Conservation (phyloP, 805 yeast species). For the Cyberlindnera veronae region DNA sequence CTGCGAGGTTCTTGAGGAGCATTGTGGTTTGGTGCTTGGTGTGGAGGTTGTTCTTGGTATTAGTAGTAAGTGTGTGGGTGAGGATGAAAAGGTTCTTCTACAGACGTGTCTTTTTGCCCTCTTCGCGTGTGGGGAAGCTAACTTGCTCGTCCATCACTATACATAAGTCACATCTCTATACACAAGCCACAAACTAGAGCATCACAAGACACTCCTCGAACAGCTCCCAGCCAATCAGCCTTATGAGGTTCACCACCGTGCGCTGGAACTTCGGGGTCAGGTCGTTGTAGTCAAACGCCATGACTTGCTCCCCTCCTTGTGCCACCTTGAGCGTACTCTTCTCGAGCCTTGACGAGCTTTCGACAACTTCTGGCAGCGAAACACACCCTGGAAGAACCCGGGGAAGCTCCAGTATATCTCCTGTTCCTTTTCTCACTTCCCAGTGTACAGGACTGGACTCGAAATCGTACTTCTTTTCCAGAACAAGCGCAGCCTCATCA, state of each 20-base stretch:
- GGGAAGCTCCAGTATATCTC: constrained; percentile 9
- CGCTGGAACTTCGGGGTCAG: constrained; percentile 6
- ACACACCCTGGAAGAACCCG: constrained; percentile 6
- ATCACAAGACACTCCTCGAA: constrained; percentile 5
- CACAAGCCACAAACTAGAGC: too few species aligned
- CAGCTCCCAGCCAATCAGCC: constrained; percentile 13
- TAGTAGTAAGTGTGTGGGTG: too few species aligned
- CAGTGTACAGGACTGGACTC: constrained; percentile 1
- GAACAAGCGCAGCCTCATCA: not conserved
- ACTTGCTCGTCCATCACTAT: too few species aligned
- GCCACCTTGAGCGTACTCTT: not conserved
- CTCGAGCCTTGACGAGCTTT: not conserved
- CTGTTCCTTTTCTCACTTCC: not conserved
- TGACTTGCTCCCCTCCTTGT: not conserved
- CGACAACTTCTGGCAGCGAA: not conserved
- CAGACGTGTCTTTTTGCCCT: too few species aligned
- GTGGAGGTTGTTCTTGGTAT: too few species aligned
- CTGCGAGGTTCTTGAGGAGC: too few species aligned
- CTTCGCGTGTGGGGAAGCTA: too few species aligned
- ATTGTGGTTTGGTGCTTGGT: too few species aligned
- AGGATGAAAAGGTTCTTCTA: too few species aligned
- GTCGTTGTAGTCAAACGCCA: not conserved
- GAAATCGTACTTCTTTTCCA: not conserved
- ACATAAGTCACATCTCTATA: too few species aligned
- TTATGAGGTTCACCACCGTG: constrained; percentile 2